phyloP scores from a whole-genome alignment of 306 rosid species.

The Ammopiptanthus mongolicus region DNA sequence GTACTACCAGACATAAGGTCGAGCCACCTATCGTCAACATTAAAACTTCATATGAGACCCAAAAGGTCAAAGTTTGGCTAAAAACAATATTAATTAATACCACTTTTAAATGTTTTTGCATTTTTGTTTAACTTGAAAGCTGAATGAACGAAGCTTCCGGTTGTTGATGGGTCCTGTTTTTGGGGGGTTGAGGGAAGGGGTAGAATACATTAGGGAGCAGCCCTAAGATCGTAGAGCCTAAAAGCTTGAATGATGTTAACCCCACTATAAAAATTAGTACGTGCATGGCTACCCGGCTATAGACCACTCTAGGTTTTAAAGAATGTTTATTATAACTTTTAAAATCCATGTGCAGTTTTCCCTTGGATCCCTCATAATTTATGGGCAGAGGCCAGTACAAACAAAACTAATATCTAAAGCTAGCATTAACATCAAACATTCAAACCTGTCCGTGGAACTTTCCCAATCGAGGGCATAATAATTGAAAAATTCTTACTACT shows the following conservation, averaged over 20 bases:
- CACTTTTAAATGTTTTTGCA: neutral
- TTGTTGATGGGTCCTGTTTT: neutral
- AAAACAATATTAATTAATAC: neutral
- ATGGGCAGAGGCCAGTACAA: constrained; percentile 11
- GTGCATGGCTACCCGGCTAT: neutral
- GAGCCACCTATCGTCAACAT: neutral
- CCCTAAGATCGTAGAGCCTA: neutral
- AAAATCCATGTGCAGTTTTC: constrained; percentile 19
- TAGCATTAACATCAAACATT: too few relatives aligned
- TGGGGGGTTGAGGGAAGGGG: neutral
- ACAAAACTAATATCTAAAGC: constrained; percentile 18
- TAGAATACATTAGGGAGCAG: neutral
- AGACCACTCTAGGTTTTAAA: neutral
- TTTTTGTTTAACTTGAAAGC: neutral
- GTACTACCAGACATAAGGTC: too few relatives aligned
- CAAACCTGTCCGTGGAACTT: neutral
- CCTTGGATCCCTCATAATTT: constrained; percentile 28
- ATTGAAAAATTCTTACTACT: neutral
- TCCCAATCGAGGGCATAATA: neutral
- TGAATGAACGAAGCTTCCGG: neutral
- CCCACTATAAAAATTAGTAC: neutral
- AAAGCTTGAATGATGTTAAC: neutral
- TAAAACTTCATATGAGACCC: neutral
- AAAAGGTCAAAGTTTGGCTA: neutral
- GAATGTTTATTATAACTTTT: neutral